A percentile compares a stretch with the other conserved stretches of the same genome.
Evolutionary conservation across 2,329 filamentous ascomycete species (phyloP).

Genomic region (Dryadomyces sulphureus): DNA sequence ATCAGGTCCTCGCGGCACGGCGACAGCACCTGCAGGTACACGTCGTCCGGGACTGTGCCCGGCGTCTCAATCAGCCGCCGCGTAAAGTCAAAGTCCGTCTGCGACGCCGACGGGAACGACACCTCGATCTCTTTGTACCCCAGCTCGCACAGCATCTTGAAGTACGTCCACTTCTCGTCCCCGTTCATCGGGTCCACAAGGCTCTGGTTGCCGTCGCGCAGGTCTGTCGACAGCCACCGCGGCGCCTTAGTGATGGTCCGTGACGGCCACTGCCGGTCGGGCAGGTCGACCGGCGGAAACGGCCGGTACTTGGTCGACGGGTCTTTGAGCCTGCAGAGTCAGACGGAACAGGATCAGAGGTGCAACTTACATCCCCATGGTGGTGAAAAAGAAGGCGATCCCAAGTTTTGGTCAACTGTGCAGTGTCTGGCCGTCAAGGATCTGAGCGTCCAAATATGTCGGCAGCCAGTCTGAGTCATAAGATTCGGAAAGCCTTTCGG

Average conservation of each 20-base stretch:
- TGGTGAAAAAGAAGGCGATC: no score
- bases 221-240: not conserved
- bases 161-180: conserved; percentile 89
- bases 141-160: conserved; percentile 81
- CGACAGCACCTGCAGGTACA: conserved; percentile 81
- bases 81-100: conserved; percentile 94
- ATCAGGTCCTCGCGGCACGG: conserved; percentile 90
- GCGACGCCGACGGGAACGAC: conserved; percentile 85
- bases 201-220: not conserved
- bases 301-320: conserved; percentile 63
- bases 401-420: no score
- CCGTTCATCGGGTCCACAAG: conserved; percentile 40
- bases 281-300: conserved; percentile 52
- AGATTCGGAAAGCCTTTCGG: no score
- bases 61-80: conserved; percentile 73
- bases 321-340: conserved; percentile 50
- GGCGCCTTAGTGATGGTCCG: conserved; percentile 47
- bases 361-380: no score
- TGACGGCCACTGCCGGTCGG: conserved; percentile 68
- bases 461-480: no score
- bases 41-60: conserved; percentile 71
- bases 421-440: no score
- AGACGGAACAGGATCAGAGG: no score
- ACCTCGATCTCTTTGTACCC: conserved; percentile 98
- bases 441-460: no score